Conservation (phyloP, 768 basidiomycete species). For the Roridomyces roridus region DNA sequence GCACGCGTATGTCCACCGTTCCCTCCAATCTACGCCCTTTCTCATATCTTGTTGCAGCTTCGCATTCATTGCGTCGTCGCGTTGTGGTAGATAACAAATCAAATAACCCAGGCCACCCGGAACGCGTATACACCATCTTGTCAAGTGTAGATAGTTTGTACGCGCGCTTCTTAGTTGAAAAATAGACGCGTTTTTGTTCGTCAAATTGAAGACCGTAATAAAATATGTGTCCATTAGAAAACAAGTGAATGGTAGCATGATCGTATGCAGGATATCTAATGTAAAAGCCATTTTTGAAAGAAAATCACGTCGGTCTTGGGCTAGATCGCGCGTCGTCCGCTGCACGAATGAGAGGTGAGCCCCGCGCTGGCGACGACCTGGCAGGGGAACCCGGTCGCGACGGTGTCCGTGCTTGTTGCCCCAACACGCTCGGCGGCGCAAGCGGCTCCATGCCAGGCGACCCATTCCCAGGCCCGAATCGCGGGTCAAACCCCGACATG, state of each 20-base stretch:
- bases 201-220: neutral
- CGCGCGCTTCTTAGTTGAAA: no score
- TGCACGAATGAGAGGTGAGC: constrained; percentile 55
- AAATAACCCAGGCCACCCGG: no score
- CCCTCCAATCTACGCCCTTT: no score
- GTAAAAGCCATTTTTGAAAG: constrained; percentile 19
- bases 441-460: constrained; percentile 40
- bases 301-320: constrained; percentile 39
- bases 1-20: no score
- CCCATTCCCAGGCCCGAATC: constrained; percentile 51
- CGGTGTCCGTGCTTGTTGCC: constrained; percentile 38
- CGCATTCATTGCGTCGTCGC: no score
- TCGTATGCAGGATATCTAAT: constrained; percentile 22
- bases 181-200: no score
- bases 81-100: no score
- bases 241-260: constrained; percentile 19
- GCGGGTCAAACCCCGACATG: constrained; percentile 63
- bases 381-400: constrained; percentile 60
- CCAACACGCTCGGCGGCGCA: constrained; percentile 41
- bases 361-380: constrained; percentile 39
- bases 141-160: no score
- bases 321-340: constrained; percentile 33
- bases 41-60: no score
- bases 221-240: neutral
- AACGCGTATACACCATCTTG: no score